phyloP scores from a whole-genome alignment of 176 grass and related monocot species.

The Chrysopogon serrulatus region DNA sequence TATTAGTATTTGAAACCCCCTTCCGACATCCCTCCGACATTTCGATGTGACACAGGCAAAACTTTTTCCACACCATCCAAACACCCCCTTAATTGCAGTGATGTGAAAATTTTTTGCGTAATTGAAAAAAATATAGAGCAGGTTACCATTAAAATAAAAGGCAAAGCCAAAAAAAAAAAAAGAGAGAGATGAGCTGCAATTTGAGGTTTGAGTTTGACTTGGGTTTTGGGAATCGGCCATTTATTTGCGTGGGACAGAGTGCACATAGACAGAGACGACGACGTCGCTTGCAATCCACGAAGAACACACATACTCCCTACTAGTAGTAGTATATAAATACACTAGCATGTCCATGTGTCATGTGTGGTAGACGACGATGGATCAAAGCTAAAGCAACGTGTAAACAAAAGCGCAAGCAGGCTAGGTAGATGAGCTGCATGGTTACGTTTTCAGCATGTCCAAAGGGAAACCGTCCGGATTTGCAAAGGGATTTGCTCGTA shows the following conservation, averaged over 20 bases:
- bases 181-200: neutral
- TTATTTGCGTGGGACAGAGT: neutral
- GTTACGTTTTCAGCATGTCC: neutral
- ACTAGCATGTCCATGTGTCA: neutral
- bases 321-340: neutral
- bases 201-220: conserved; percentile 7
- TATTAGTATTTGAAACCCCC: too few species aligned
- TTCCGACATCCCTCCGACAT: too few species aligned
- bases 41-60: too few species aligned
- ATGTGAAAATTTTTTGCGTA: too few species aligned
- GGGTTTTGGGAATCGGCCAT: neutral
- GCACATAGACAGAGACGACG: neutral
- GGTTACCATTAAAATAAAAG: neutral
- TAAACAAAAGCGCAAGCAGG: neutral
- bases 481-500: conserved; percentile 19
- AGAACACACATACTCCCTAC: conserved; percentile 1
- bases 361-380: conserved; percentile 2
- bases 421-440: too few species aligned
- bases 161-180: neutral
- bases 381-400: conserved; percentile 6
- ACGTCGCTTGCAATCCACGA: conserved; percentile 38
- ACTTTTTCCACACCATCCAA: too few species aligned
- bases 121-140: too few species aligned
- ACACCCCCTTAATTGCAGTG: too few species aligned
- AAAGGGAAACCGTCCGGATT: neutral